Evolutionary conservation across 805 yeast species (phyloP).

Genomic region (Pichia cabralensis): DNA sequence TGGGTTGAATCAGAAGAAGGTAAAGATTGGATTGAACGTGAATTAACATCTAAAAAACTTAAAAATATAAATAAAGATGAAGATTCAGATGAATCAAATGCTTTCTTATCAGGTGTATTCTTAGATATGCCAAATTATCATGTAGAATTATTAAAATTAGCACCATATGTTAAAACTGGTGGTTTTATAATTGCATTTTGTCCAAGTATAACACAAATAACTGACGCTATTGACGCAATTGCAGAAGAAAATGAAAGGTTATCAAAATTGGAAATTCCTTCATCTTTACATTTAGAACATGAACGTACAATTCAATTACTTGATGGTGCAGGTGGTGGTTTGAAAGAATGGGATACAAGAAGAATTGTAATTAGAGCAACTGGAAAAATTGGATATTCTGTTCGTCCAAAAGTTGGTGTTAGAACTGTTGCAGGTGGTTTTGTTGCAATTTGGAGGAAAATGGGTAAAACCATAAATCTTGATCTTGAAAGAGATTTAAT

Average conservation of each 20-base stretch:
- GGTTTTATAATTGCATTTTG: slow-evolving; percentile 35
- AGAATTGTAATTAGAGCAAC: slow-evolving; percentile 30
- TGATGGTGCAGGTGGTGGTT: slow-evolving; percentile 42
- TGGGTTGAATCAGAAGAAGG: slow-evolving; percentile 28
- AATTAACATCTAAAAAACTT: slow-evolving; percentile 9
- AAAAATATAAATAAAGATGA: slow-evolving; percentile 12
- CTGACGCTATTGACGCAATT: slow-evolving; percentile 29
- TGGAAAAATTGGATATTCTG: slow-evolving; percentile 32
- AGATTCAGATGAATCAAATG: slow-evolving; percentile 16
- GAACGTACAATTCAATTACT: slow-evolving; percentile 32
- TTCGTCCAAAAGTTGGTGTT: slow-evolving; percentile 41
- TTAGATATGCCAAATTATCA: slow-evolving; percentile 38
- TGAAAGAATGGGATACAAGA: slow-evolving; percentile 43
- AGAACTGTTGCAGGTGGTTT: slow-evolving; percentile 43
- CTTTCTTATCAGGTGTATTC: slow-evolving; percentile 34
- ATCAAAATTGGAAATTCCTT: slow-evolving; percentile 2
- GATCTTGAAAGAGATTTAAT: slow-evolving; percentile 7
- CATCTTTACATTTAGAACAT: slow-evolving; percentile 8
- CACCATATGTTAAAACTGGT: slow-evolving; percentile 29
- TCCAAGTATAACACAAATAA: slow-evolving; percentile 40
- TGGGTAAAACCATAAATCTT: slow-evolving; percentile 7
- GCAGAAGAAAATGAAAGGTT: slow-evolving; percentile 11
- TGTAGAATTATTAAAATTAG: slow-evolving; percentile 25
- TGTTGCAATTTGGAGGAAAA: slow-evolving; percentile 33
- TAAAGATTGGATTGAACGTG: slow-evolving; percentile 15